Evolutionary conservation across 2,329 filamentous ascomycete genomes (phyloP).

Genomic region (Chaetomiaceae sp.): DNA sequence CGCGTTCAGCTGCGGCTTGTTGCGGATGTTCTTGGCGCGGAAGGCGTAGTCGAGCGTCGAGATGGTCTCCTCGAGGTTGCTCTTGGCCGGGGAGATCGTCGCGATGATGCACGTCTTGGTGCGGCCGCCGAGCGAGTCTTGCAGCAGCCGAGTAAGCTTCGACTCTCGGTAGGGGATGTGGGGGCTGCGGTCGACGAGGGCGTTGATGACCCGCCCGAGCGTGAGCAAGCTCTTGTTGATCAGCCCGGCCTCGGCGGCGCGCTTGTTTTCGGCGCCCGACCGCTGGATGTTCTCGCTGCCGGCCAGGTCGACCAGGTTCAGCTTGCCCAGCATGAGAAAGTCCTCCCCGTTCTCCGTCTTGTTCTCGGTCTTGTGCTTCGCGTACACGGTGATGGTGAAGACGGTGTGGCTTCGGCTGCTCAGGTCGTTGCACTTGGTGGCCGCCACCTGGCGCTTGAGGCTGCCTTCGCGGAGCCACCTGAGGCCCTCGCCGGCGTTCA

Average conservation of each 20-base stretch:
- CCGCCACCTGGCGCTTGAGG: constrained; percentile 92
- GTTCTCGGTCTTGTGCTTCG: constrained; percentile 66
- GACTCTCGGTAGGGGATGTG: constrained; percentile 94
- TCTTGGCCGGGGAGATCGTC: constrained; percentile 89
- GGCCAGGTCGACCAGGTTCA: constrained; percentile 94
- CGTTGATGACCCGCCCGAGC: constrained; percentile 93
- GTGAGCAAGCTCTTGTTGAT: constrained; percentile 98
- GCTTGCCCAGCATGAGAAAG: constrained; percentile 82
- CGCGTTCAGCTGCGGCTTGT: constrained; percentile 94
- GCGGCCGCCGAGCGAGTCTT: constrained; percentile 91
- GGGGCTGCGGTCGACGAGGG: constrained; percentile 79
- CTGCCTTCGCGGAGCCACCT: constrained; percentile 84
- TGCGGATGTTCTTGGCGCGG: constrained; percentile 95
- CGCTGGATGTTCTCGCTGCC: constrained; percentile 97
- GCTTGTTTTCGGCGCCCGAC: constrained; percentile 96
- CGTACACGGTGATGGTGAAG: constrained; percentile 90
- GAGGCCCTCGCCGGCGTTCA: constrained; percentile 78
- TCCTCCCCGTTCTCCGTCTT: constrained; percentile 90
- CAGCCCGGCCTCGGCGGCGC: constrained; percentile 87
- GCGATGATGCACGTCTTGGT: constrained; percentile 99
- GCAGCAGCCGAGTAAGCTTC: constrained; percentile 87
- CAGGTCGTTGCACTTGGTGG: constrained; percentile 98
- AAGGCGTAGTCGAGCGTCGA: constrained; percentile 98
- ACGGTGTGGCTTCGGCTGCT: constrained; percentile 96
- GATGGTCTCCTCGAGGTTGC: constrained; percentile 95